Evolutionary conservation across 1,139 yeast species (phyloP), one percentile per base, ranked within the genome.

Genomic region (Saccharomyces hybrid): DNA sequence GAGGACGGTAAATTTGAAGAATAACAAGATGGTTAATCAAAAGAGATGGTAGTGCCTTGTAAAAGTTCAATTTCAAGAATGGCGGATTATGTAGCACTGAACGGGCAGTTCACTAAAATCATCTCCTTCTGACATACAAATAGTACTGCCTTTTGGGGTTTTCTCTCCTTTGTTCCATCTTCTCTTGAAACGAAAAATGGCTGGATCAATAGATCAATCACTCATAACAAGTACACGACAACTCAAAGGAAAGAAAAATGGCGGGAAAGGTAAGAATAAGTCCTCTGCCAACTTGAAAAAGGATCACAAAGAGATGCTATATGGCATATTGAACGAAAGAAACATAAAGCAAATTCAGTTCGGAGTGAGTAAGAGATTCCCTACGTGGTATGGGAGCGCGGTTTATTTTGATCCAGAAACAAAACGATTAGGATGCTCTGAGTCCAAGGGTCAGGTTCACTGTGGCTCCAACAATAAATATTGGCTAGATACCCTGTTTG

Each of bases 301-400:
- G 58, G 9, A 65, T 11, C 44, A 3, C 5, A 38, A 67, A 14
- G 72, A 70, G 19, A 72, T 72, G 9, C 75, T 77, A 49, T 86
- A 86, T 63, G 95, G 91, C 11, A 77, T 82, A 6, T 66, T 84
- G 41, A 77, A 80, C 48, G 68, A 71, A 51, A 78, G 87, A 28
- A 89, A 88, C 70, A 83, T 89, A 48, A 70, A 69, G n/a, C 70
- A 77, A 44, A 87, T 89, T 5, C 79, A 78, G 41, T 79, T 86
- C 56, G 96, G 96, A 1, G 38, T 63, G 34, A 74, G 76, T 48
- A 78, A 76, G 61, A 79, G 80, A 59, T 83, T 88, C 59, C 78
- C 81, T 53, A 83, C 96, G 1, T 88, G 96, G 96, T 89, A 86
- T 68, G 95, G 95, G 1, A 86, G 86, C 63, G 81, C 88, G 3